phyloP scores from a whole-genome alignment of 129 eudicot genomes.

The Deinandra increscens region DNA sequence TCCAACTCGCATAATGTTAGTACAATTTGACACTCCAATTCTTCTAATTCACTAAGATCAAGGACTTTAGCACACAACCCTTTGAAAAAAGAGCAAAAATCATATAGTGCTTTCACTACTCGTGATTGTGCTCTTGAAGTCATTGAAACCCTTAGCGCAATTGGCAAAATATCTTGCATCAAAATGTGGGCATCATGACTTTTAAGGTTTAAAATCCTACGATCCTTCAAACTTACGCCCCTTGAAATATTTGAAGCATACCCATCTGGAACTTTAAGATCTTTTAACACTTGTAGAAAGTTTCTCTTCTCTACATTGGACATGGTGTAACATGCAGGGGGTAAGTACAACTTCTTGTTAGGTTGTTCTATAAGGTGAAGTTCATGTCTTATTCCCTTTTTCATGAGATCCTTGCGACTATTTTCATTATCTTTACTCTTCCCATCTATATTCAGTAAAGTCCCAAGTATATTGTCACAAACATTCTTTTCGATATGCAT shows the following conservation, averaged over 20 bases:
- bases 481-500: constrained; percentile 4
- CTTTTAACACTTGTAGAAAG: no score
- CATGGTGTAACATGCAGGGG: no score
- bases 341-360: no score
- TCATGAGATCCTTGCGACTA: background rate
- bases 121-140: no score
- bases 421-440: background rate
- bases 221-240: constrained; percentile 1
- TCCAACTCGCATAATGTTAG: background rate
- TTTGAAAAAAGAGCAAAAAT: background rate
- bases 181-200: constrained; percentile 6
- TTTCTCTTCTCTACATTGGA: no score
- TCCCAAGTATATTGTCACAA: background rate
- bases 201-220: background rate
- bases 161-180: constrained; percentile 4
- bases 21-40: background rate
- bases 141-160: constrained; percentile 1
- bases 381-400: background rate
- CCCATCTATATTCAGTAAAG: background rate
- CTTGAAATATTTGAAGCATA: constrained; percentile 12
- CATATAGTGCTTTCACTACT: background rate
- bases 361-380: background rate
- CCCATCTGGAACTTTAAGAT: constrained; percentile 8
- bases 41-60: no score
- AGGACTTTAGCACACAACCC: background rate